Evolutionary conservation across 2,329 filamentous ascomycete genomes (phyloP).

Genomic region (Xylariaceae sp.): DNA sequence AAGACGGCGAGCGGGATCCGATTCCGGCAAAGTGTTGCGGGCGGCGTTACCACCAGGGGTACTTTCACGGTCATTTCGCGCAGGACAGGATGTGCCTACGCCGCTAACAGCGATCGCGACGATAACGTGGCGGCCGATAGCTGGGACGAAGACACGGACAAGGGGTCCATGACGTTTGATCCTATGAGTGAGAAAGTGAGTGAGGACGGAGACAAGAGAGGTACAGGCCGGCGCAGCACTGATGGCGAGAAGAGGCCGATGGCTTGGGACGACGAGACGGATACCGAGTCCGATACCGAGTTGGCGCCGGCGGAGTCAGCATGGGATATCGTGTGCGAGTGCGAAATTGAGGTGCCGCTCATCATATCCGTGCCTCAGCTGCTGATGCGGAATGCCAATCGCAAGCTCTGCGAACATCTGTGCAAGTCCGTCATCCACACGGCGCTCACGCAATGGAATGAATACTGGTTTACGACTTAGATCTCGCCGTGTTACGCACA

Average conservation of each 20-base stretch:
- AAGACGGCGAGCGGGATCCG: constrained; percentile 15
- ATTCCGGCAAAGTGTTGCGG: constrained; percentile 11
- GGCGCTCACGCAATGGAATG: background rate
- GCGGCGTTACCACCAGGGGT: constrained; percentile 10
- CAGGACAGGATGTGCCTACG: constrained; percentile 5
- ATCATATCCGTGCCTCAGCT: constrained; percentile 6
- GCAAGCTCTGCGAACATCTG: constrained; percentile 11
- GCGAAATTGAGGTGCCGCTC: constrained; percentile 14
- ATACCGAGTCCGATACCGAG: background rate
- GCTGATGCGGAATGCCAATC: constrained; percentile 7
- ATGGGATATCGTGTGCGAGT: constrained; percentile 15
- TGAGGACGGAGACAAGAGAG: background rate
- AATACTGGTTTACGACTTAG: background rate
- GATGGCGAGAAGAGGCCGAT: background rate
- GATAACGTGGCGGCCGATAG: background rate
- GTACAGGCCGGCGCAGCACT: background rate
- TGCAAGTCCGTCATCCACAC: constrained; percentile 5
- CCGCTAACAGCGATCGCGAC: background rate
- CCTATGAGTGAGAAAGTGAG: background rate
- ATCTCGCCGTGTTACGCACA: background rate
- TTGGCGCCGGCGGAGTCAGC: background rate
- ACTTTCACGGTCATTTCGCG: constrained; percentile 9
- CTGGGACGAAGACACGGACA: constrained; percentile 15
- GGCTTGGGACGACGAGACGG: constrained; percentile 9
- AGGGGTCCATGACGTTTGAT: constrained; percentile 3